These are phyloP conservation scores for Pogostemon cablin DNA, from an alignment of 257 asterid genomes.

Conservation along the genomic window DNA sequence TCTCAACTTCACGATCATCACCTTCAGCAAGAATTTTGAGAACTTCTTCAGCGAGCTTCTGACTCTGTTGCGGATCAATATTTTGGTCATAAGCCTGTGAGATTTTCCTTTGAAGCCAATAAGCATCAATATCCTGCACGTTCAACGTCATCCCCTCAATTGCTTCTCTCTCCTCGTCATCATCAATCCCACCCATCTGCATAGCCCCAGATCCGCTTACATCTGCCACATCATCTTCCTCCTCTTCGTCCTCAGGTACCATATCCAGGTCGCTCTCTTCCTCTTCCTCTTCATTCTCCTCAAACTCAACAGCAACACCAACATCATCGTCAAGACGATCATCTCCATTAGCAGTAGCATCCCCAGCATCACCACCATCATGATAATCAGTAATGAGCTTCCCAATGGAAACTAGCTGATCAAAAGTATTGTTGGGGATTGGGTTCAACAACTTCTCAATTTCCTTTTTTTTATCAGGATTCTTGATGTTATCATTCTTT, in stretches of 20 bases:
- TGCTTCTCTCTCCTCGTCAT: slow-evolving; percentile 54
- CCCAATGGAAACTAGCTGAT: slow-evolving; percentile 52
- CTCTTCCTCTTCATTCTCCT: slow-evolving; percentile 64
- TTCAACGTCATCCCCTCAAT: slow-evolving; percentile 62
- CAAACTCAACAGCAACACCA: slow-evolving; percentile 72
- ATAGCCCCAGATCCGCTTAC: slow-evolving; percentile 47
- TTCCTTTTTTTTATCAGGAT: slow-evolving; percentile 62
- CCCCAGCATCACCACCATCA: slow-evolving; percentile 45
- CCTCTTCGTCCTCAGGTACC: slow-evolving; percentile 65
- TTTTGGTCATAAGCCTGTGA: slow-evolving; percentile 65
- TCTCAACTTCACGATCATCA: slow-evolving; percentile 59
- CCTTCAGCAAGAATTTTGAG: slow-evolving; percentile 67
- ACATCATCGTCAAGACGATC: slow-evolving; percentile 59
- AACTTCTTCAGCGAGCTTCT: slow-evolving; percentile 62
- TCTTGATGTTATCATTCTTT: slow-evolving; percentile 52
- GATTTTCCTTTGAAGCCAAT: slow-evolving; percentile 71
- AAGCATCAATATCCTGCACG: slow-evolving; percentile 66
- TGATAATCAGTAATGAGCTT: slow-evolving; percentile 54
- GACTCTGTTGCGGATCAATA: slow-evolving; percentile 65
- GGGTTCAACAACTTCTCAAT: slow-evolving; percentile 63
- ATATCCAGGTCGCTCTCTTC: slow-evolving; percentile 63
- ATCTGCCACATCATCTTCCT: slow-evolving; percentile 50
- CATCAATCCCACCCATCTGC: slow-evolving; percentile 74
- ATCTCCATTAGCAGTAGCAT: slow-evolving; percentile 47
- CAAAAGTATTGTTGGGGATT: slow-evolving; percentile 44